Percentiles rank a stretch among this genome's conserved stretches.
Conservation (phyloP, 139 green algal genomes). For the Diplosphaera chodatii region DNA sequence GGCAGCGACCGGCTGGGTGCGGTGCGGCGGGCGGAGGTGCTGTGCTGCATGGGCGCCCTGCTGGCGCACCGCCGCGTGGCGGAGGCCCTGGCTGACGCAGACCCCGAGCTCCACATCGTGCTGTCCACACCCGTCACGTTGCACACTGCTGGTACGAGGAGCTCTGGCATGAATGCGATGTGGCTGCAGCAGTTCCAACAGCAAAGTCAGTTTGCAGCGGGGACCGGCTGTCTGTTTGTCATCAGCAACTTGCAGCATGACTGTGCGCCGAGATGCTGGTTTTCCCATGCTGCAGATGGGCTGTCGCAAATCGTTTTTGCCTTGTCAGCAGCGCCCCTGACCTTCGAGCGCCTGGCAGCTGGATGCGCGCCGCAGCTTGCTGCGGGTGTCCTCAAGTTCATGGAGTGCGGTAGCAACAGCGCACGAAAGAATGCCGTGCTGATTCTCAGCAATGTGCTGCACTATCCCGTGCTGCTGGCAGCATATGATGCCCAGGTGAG, state of each 20-base stretch:
- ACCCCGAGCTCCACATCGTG: constrained; percentile 45
- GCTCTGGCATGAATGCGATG: too few relatives aligned
- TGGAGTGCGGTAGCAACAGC: constrained; percentile 38
- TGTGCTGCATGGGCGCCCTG: constrained; percentile 48
- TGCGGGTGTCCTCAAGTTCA: constrained; percentile 26
- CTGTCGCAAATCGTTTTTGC: constrained; percentile 21
- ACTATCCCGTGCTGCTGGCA: constrained; percentile 43
- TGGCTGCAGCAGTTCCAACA: too few relatives aligned
- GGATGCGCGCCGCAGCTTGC: constrained; percentile 19
- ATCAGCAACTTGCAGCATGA: too few relatives aligned
- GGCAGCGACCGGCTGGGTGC: constrained; percentile 13
- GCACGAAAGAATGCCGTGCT: constrained; percentile 59
- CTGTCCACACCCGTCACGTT: constrained; percentile 35
- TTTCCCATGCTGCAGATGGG: constrained; percentile 3
- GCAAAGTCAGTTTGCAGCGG: too few relatives aligned
- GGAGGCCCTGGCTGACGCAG: constrained; percentile 51
- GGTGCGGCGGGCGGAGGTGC: constrained; percentile 19
- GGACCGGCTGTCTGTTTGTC: too few relatives aligned
- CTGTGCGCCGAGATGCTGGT: not conserved
- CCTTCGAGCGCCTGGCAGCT: constrained; percentile 52
- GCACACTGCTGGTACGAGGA: constrained; percentile 3
- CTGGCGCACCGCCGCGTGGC: constrained; percentile 58
- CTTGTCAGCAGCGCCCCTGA: constrained; percentile 29
- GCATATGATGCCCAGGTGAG: constrained; percentile 39
- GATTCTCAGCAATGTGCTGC: constrained; percentile 46